Conservation (phyloP, 495 filamentous ascomycete genomes). For the Talaromyces ruber region DNA sequence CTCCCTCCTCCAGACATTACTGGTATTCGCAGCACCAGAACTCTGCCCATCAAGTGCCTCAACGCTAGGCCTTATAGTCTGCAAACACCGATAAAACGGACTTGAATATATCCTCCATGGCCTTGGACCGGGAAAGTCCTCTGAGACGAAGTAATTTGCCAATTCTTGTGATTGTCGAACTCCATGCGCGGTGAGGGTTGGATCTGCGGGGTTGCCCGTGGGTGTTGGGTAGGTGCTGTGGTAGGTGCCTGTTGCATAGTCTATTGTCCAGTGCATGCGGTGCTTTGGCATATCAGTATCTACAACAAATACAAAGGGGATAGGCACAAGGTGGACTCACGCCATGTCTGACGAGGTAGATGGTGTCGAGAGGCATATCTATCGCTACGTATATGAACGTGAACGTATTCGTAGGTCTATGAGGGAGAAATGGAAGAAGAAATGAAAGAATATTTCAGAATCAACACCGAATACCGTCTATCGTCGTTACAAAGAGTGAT, state of each 20-base stretch:
- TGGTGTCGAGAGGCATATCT: conserved; percentile 56
- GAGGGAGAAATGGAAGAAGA: neutral
- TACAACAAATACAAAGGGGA: neutral
- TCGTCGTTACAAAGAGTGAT: neutral
- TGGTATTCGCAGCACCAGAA: conserved; percentile 15
- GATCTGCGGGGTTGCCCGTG: conserved; percentile 78
- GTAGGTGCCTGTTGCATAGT: conserved; percentile 70
- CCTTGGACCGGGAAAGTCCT: conserved; percentile 59
- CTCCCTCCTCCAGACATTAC: conserved; percentile 11
- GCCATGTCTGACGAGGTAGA: conserved; percentile 81
- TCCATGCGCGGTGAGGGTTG: conserved; percentile 78
- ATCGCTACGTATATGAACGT: neutral
- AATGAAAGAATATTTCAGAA: neutral
- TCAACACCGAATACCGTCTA: neutral
- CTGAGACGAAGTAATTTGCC: conserved; percentile 48
- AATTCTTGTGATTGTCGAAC: conserved; percentile 78
- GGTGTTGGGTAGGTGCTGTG: conserved; percentile 58
- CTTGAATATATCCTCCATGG: conserved; percentile 64
- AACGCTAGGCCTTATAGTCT: conserved; percentile 70
- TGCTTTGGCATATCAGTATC: conserved; percentile 44
- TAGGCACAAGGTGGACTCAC: conserved; percentile 41
- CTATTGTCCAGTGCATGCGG: conserved; percentile 79
- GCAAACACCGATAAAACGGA: conserved; percentile 87
- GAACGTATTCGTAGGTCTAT: neutral
- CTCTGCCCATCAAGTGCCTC: conserved; percentile 34